Conservation (phyloP, 768 basidiomycete species). For the Trametes cinnabarina region DNA sequence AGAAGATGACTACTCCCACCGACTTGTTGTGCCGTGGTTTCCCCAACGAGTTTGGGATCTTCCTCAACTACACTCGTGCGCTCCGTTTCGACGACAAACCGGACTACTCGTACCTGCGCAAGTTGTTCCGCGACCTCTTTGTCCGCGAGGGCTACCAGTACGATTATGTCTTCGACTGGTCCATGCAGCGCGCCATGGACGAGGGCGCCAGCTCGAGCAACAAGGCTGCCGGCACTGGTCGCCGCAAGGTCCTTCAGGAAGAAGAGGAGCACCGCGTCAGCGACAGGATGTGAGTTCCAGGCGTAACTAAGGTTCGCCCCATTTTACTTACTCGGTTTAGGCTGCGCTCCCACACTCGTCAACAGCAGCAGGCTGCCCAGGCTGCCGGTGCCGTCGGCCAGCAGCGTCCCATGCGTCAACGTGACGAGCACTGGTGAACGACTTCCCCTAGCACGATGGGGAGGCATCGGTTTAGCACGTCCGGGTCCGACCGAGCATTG, state of each 20-base stretch:
- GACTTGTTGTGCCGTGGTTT: slow-evolving; percentile 98
- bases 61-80: slow-evolving; percentile 98
- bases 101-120: slow-evolving; percentile 98
- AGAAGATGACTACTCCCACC: slow-evolving; percentile 99
- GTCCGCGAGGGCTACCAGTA: slow-evolving; percentile 98
- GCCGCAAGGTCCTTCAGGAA: slow-evolving; percentile 81
- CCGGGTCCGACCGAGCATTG: slow-evolving; percentile 46
- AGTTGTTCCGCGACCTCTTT: slow-evolving; percentile 97
- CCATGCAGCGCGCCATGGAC: slow-evolving; percentile 76
- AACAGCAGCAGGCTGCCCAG: slow-evolving; percentile 55
- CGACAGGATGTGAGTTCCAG: slow-evolving; percentile 71
- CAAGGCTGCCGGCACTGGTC: slow-evolving; percentile 58
- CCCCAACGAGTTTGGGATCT: slow-evolving; percentile 99
- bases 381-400: slow-evolving; percentile 50
- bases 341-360: slow-evolving; percentile 86
- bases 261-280: slow-evolving; percentile 81
- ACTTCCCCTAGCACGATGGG: slow-evolving; percentile 10
- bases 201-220: slow-evolving; percentile 60
- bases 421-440: slow-evolving; percentile 50
- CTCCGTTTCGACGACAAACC: slow-evolving; percentile 99
- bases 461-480: slow-evolving; percentile 36
- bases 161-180: slow-evolving; percentile 99
- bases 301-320: slow-evolving; percentile 21
- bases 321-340: slow-evolving; percentile 37
- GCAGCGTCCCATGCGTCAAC: slow-evolving; percentile 41